Conservation (phyloP, 441 rosid genomes). For the Rhodomyrtus psidioides region DNA sequence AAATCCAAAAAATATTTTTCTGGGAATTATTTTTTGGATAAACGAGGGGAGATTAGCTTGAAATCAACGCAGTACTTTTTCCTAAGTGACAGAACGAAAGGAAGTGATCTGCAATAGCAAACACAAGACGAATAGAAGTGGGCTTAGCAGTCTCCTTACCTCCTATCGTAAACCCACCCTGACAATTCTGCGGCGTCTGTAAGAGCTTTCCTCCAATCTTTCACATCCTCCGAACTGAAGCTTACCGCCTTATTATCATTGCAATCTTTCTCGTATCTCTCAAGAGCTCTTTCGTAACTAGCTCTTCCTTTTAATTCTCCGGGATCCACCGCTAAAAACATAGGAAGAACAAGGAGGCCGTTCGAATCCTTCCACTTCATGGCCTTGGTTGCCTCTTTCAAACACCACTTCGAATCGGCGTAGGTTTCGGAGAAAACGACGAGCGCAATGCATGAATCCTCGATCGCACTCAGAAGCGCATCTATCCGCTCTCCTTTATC, state of each 20-base stretch:
- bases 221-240: neutral
- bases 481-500: neutral
- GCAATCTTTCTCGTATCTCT: no score
- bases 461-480: neutral
- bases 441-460: neutral
- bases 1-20: no score
- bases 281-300: no score
- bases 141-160: neutral
- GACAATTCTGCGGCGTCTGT: neutral
- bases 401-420: neutral
- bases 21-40: no score
- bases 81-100: neutral
- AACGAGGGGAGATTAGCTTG: no score
- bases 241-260: no score
- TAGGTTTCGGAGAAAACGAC: neutral
- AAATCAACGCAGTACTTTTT: no score
- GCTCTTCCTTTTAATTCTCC: neutral
- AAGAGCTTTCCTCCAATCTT: neutral
- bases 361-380: neutral
- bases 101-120: no score
- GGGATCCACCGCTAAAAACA: neutral
- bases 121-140: neutral
- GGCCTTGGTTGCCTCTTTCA: neutral
- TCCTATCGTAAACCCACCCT: neutral
- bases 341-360: neutral